These are phyloP conservation scores for Nicotiana knightiana DNA, from an alignment of 257 asterid genomes.

Conservation along the genomic window DNA sequence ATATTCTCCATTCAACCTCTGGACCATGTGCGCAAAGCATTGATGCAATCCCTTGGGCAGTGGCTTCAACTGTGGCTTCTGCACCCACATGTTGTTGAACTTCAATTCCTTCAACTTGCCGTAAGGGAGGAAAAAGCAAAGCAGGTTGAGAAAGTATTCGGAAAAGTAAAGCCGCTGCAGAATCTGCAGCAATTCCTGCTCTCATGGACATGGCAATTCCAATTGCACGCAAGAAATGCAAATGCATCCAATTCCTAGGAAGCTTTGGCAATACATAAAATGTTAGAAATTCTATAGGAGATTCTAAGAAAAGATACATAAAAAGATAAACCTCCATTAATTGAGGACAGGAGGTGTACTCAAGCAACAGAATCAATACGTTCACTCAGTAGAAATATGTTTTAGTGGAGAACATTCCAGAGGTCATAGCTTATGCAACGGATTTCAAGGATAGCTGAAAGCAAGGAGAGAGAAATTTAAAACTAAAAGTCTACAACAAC, in stretches of 20 bases:
- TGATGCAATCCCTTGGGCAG: constrained; percentile 99
- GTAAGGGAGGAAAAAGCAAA: constrained; percentile 82
- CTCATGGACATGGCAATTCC: constrained; percentile 99
- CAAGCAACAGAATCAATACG: constrained; percentile 2
- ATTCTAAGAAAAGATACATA: not conserved
- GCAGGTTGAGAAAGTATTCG: constrained; percentile 98
- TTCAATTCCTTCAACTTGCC: constrained; percentile 89
- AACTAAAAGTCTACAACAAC: not conserved
- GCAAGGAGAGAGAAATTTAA: not conserved
- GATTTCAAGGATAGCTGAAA: not conserved
- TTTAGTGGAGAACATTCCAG: not conserved
- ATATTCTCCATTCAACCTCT: constrained; percentile 99
- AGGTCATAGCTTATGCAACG: not conserved
- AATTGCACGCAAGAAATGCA: constrained; percentile 96
- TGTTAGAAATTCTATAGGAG: not conserved
- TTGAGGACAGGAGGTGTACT: not conserved
- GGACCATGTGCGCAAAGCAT: constrained; percentile 99
- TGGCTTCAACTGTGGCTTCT: constrained; percentile 71
- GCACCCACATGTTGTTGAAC: constrained; percentile 54
- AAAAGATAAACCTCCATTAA: not conserved
- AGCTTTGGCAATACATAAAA: constrained; percentile 47
- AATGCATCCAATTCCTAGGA: constrained; percentile 98
- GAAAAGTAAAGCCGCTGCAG: constrained; percentile 97
- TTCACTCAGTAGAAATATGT: not conserved
- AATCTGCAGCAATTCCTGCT: constrained; percentile 94